Evolutionary conservation across 2,329 filamentous ascomycete genomes (phyloP), one percentile per base, ranked within the genome.

Genomic region (Xylaria sp.): DNA sequence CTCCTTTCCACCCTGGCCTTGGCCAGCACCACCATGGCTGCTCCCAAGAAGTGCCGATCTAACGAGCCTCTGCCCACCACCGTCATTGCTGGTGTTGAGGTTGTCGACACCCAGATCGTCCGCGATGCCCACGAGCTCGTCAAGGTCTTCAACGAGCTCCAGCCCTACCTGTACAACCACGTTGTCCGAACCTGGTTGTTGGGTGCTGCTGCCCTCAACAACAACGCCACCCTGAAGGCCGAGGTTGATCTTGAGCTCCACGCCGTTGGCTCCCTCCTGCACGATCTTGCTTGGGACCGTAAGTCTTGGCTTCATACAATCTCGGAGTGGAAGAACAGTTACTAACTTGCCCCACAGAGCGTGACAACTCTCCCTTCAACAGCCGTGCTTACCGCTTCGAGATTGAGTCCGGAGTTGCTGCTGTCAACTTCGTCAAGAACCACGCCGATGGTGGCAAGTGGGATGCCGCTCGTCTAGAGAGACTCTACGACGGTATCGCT

Each of bases 141-240:
- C n/a, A 58, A 64, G 56, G 55, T 31, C 7, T 67, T 67, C 62
- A 53, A 43, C 1, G 40, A 48, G 9, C 62, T 64, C 17, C 64
- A 67, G 56, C 64, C 64, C 19, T 67, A 65, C 59, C 58, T 67
- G 4, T 67, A 67, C 64, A 67, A 67, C 58, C 64, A 67, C 56
- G 59, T 65, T 33, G 46, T 67, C 48, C 62, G 64, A 41, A 67
- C 64, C 38, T 67, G 64, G 64, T 44, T 67, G 9, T 58, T 65
- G 2, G 64, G 64, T 25, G 62, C 64, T 49, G 64, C 64, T 47
- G 62, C 56, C 33, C n/a, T 67, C 3, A 67, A 67, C 62, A 67
- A 67, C 62, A 67, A 67, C 59, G 64, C 62, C 55, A 67, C 64
- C 38, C 64, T 67, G 21, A 67, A 67, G 62, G 19, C 58, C 3